Conservation (phyloP, 306 rosid genomes). For the Dalbergia oliveri region DNA sequence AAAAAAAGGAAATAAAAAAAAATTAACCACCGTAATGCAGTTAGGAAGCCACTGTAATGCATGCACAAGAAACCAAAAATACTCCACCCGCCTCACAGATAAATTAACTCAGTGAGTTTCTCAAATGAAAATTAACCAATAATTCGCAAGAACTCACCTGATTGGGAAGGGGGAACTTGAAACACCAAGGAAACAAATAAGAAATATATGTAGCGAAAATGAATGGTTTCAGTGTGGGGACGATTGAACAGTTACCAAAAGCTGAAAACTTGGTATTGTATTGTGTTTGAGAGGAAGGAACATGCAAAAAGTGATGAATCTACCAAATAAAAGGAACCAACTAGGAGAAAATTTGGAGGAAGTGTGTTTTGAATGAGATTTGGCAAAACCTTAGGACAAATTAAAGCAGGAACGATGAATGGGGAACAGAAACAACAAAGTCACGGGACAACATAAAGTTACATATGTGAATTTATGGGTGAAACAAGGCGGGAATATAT, state of each 20-base stretch:
- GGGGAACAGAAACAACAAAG: neutral
- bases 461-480: neutral
- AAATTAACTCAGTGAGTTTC: neutral
- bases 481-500: neutral
- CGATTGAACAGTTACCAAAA: neutral
- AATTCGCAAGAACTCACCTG: conserved; percentile 40
- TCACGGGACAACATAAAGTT: neutral
- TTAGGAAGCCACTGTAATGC: too few species aligned
- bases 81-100: neutral
- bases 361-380: neutral
- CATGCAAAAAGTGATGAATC: neutral
- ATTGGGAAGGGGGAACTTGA: neutral
- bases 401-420: too few species aligned
- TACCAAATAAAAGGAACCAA: neutral
- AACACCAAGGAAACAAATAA: neutral
- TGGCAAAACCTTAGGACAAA: neutral
- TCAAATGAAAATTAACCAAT: neutral
- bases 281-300: neutral
- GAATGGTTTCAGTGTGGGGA: neutral
- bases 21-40: too few species aligned
- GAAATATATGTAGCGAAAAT: neutral
- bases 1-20: neutral
- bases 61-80: neutral
- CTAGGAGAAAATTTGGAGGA: neutral
- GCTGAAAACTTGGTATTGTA: neutral